Evolutionary conservation across 83 land plant species (phyloP), one percentile per base, ranked within the genome.

Genomic region (Diphasiastrum complanatum): DNA sequence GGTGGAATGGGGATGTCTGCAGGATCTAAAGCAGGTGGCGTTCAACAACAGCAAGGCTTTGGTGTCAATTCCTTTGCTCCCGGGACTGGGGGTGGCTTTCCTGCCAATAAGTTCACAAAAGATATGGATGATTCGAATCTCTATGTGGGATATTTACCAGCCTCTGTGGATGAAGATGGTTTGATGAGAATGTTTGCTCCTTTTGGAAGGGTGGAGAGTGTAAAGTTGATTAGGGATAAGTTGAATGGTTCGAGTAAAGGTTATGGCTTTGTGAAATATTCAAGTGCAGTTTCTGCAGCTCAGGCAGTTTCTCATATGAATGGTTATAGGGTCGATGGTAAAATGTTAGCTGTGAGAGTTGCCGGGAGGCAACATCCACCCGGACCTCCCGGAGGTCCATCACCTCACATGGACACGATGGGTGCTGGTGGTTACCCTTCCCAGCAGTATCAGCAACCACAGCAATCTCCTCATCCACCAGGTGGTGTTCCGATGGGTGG

Each of bases 221-320:
- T 5, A 5, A 59, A 59, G 5, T 50, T 59, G 8, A 35, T 59
- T 6, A 33, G 3, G 25, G 49, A 59, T 27, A 19, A 20, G 4
- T 18, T 19, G 19, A 59, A 50, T 16, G 54, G 62, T 18, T 3
- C n/a, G 3, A 59, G 62, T 18, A 35, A 37, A 33, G 55, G 62
- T 22, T 59, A 59, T 59, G 62, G 62, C n/a, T 59, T 33, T 38
- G 62, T 59, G 26, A 59, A 59, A 18, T 59, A 18, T 27, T 16
- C 22, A 4, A 50, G 36, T 4, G 49, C 49, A 3, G 54, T 50
- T 4, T 16, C 18, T 59, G 62, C 62, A 11, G 62, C 48, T 18
- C 62, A 59, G 18, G 62, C 62, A 16, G n/a, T 33, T 19, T 19
- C 22, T 4, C 62, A 33, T 11, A 59, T 59, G 62, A 35, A 59